A percentile compares a stretch with the other conserved stretches of the same genome.
Evolutionary conservation across 1,139 yeast species (phyloP).

Genomic region (Pneumocystis jirovecii): DNA sequence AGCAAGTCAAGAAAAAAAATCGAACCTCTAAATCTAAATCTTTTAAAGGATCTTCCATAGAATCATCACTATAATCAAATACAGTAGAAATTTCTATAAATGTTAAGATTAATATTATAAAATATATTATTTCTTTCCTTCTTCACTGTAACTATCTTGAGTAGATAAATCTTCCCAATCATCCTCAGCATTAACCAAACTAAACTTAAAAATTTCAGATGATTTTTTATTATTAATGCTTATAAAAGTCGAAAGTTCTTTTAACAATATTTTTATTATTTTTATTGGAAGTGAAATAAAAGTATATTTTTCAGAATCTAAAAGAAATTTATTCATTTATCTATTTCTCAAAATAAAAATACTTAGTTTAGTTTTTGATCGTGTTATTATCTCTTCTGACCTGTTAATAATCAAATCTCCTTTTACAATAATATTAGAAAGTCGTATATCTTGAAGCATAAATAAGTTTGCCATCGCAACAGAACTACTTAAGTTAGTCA

Average conservation of each 20-base stretch:
- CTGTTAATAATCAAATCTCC: conserved; percentile 10
- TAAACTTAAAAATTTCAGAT: not conserved
- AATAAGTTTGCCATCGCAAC: conserved; percentile 11
- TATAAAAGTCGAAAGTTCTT: conserved; percentile 5
- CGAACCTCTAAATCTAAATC: not conserved
- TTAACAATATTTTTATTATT: conserved; percentile 9
- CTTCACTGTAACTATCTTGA: not conserved
- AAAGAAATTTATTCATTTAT: not conserved
- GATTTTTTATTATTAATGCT: conserved; percentile 4
- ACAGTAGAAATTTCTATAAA: not conserved
- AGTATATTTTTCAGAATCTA: conserved; percentile 10
- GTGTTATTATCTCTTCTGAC: conserved; percentile 11
- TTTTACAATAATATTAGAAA: conserved; percentile 8
- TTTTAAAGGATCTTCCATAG: not conserved
- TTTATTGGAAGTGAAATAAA: conserved; percentile 6
- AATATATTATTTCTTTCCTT: not conserved
- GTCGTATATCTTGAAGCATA: conserved; percentile 1
- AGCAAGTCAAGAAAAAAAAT: not conserved
- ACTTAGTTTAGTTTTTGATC: conserved; percentile 9
- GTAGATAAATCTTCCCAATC: not conserved
- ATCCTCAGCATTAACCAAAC: conserved; percentile 6
- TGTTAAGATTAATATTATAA: not conserved
- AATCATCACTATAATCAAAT: not conserved
- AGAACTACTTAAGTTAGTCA: conserved; percentile 1
- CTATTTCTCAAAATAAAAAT: not conserved